Base-by-base conservation (phyloP, 106 monocot genomes). In the Apostasia ramifera region DNA sequence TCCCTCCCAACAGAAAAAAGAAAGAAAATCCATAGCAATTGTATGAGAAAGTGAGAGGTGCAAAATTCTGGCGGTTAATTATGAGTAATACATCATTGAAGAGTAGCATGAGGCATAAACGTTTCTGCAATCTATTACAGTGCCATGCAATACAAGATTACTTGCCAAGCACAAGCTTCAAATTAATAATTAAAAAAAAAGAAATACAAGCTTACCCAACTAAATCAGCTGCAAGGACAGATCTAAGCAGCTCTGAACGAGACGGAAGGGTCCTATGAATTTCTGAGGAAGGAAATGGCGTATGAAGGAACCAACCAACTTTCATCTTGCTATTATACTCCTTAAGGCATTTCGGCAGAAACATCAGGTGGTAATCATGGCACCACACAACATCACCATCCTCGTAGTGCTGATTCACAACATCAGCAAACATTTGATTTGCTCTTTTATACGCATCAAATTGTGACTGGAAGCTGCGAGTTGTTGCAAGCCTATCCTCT, bases 371-470 rank as follows among this genome's bases (percentile, higher is more conserved):
- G 66, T 97, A 97, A 72, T 97, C 95, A 73, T 97, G 95, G 75
- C 95, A 97, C 95, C 95, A 97, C 40, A 97, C 86, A n/a, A 97
- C 89, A 81, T 97, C 95, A 3, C 95, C 95, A 40, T 97, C 95
- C 74, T 97, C 84, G 71, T 92, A 97, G 70, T 97, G 89, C 68
- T 89, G 59, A 71, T 78, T 83, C 42, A 97, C 95, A 3, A 97
- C 95, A 66, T 92, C 95, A 46, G 95, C 95, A 71, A 97, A 97
- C 95, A 97, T 97, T 66, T 97, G 78, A 64, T 97, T 97, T 10
- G 95, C 95, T 14, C 81, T 72, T 57, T 97, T 97, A 57, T 92
- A 97, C 0, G 95, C 92, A 78, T 97, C 84, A 75, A 97, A 97
- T 57, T 97, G 95, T 9, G 95, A 92, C 78, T 97, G 91, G 62